phyloP scores from a whole-genome alignment of 805 yeast species.

The Ogataea methylovora region DNA sequence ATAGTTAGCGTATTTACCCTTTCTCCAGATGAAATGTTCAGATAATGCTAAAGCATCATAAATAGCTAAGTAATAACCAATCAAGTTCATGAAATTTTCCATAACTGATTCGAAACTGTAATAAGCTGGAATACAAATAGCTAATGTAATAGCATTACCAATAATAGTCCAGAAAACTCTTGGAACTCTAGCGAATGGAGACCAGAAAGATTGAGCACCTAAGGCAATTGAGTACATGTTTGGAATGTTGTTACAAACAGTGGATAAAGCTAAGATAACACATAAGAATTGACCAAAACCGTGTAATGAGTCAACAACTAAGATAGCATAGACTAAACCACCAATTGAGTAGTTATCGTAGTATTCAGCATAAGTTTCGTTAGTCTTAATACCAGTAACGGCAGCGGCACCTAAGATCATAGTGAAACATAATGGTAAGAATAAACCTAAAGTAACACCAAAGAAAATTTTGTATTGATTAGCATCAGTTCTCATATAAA shows the following conservation, averaged over 20 bases:
- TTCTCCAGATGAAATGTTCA: slow-evolving; percentile 77
- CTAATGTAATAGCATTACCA: slow-evolving; percentile 73
- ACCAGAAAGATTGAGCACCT: slow-evolving; percentile 81
- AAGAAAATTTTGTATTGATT: slow-evolving; percentile 53
- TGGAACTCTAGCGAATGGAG: slow-evolving; percentile 66
- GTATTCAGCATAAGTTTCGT: slow-evolving; percentile 36
- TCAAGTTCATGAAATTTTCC: slow-evolving; percentile 83
- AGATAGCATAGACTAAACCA: slow-evolving; percentile 73
- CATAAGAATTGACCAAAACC: slow-evolving; percentile 88
- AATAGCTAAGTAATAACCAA: slow-evolving; percentile 86
- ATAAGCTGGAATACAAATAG: slow-evolving; percentile 84
- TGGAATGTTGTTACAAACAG: slow-evolving; percentile 88
- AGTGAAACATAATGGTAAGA: slow-evolving; percentile 62
- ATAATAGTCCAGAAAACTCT: slow-evolving; percentile 74
- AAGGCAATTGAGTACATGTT: slow-evolving; percentile 88
- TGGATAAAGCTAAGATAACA: slow-evolving; percentile 76
- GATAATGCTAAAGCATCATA: slow-evolving; percentile 69
- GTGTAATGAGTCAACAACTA: slow-evolving; percentile 74
- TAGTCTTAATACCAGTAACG: slow-evolving; percentile 54
- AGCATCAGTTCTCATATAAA: slow-evolving; percentile 68
- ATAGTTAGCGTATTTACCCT: slow-evolving; percentile 53
- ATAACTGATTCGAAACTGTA: slow-evolving; percentile 65
- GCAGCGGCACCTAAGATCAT: slow-evolving; percentile 84
- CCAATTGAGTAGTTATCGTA: slow-evolving; percentile 58
- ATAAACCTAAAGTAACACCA: slow-evolving; percentile 56